These are phyloP conservation scores for Xylaria intraflava DNA, from an alignment of 495 filamentous ascomycete species.

Conservation along the genomic window DNA sequence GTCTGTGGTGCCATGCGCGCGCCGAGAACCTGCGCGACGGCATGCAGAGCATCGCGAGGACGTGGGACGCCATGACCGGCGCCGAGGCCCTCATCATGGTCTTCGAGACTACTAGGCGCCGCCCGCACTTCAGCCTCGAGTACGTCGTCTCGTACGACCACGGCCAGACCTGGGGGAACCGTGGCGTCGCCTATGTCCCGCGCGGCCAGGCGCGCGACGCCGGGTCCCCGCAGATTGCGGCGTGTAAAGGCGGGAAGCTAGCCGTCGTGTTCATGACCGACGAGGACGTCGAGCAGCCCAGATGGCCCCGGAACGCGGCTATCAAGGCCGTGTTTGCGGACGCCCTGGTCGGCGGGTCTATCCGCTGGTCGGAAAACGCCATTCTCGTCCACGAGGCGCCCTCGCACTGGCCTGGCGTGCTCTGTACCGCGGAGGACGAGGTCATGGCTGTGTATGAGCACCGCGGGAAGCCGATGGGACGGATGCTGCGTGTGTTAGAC, in stretches of 20 bases:
- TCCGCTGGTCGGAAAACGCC: slow-evolving; percentile 15
- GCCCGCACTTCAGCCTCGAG: slow-evolving; percentile 47
- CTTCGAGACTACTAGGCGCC: slow-evolving; percentile 49
- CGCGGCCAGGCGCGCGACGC: slow-evolving; percentile 36
- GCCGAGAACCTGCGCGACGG: slow-evolving; percentile 44
- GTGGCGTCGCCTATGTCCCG: slow-evolving; percentile 48
- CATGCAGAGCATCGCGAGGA: slow-evolving; percentile 51
- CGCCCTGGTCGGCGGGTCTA: slow-evolving; percentile 10
- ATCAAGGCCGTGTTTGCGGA: slow-evolving; percentile 26
- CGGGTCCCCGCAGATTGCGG: slow-evolving; percentile 54
- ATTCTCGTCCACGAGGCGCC: slow-evolving; percentile 16
- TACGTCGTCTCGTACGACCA: slow-evolving; percentile 52
- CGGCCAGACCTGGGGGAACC: slow-evolving; percentile 45
- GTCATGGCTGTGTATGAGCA: slow-evolving; percentile 25
- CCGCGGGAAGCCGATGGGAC: slow-evolving; percentile 19
- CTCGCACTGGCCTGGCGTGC: slow-evolving; percentile 21
- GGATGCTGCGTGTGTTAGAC: slow-evolving; percentile 1
- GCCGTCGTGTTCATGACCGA: slow-evolving; percentile 58
- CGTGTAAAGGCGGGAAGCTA: slow-evolving; percentile 43
- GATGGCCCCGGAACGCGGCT: slow-evolving; percentile 25
- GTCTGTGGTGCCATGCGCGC: slow-evolving; percentile 21
- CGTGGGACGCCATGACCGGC: slow-evolving; percentile 18
- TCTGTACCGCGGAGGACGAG: slow-evolving; percentile 15
- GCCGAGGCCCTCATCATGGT: slow-evolving; percentile 45
- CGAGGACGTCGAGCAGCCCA: slow-evolving; percentile 35